Evolutionary conservation across 2,329 filamentous ascomycete species (phyloP).

Genomic region (Talaromyces sp.): DNA sequence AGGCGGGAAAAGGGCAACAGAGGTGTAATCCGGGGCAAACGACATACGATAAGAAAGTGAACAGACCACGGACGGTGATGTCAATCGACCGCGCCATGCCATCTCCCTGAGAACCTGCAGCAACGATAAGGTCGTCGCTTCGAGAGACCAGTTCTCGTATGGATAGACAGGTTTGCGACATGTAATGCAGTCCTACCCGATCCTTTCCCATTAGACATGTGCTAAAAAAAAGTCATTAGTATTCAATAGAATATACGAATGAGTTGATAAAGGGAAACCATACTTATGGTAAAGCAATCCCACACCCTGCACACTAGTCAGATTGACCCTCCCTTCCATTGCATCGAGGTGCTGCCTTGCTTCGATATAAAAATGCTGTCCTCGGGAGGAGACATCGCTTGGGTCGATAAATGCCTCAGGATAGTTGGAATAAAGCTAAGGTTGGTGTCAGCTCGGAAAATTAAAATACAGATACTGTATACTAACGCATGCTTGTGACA

Average conservation of each 20-base stretch:
- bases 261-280: no score
- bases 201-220: conserved; percentile 12
- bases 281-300: conserved; percentile 17
- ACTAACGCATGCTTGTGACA: conserved; percentile 29
- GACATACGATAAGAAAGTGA: conserved; percentile 8
- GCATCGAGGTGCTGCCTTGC: conserved; percentile 24
- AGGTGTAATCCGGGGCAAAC: neutral
- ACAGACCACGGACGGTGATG: conserved; percentile 4
- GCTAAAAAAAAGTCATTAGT: neutral
- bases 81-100: conserved; percentile 6
- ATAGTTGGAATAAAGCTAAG: conserved; percentile 20
- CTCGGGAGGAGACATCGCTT: conserved; percentile 18
- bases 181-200: conserved; percentile 7
- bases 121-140: conserved; percentile 6
- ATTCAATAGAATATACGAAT: neutral
- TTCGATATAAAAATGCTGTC: conserved; percentile 26
- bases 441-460: neutral
- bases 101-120: conserved; percentile 4
- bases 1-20: neutral
- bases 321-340: conserved; percentile 16
- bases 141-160: conserved; percentile 1
- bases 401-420: conserved; percentile 22
- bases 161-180: conserved; percentile 8
- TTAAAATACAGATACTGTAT: neutral
- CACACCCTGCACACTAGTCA: conserved; percentile 24